Conservation (phyloP, 2,329 filamentous ascomycete genomes). For the Fusarium heterosporum region DNA sequence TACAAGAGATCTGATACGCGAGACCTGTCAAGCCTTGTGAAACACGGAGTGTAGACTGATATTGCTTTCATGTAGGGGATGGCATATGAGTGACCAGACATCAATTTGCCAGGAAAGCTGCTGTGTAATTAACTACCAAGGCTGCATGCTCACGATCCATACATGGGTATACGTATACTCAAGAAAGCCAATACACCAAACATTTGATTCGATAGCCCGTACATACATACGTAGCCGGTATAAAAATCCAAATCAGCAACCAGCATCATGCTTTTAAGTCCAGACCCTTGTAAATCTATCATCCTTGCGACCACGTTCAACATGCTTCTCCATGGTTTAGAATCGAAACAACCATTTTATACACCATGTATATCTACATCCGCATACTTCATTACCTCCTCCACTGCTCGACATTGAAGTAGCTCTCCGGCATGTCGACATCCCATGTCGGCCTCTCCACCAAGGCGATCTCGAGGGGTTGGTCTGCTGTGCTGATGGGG, state of each 20-base stretch:
- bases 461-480: constrained; percentile 80
- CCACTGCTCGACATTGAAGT: constrained; percentile 69
- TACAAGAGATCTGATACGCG: constrained; percentile 10
- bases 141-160: constrained; percentile 7
- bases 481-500: constrained; percentile 55
- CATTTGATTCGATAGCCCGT: constrained; percentile 33
- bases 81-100: not conserved
- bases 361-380: constrained; percentile 4
- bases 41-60: constrained; percentile 4
- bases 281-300: constrained; percentile 20
- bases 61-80: not conserved
- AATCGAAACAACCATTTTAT: constrained; percentile 8
- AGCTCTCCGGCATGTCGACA: constrained; percentile 79
- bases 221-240: constrained; percentile 26
- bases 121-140: constrained; percentile 1
- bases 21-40: constrained; percentile 22
- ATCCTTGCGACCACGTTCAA: constrained; percentile 22
- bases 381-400: constrained; percentile 51
- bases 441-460: constrained; percentile 90
- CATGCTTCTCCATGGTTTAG: constrained; percentile 7
- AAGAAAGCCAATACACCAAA: constrained; percentile 18
- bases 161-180: constrained; percentile 33
- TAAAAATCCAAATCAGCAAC: constrained; percentile 40
- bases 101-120: not conserved
- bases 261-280: constrained; percentile 20